Conservation (phyloP, 2,329 filamentous ascomycete genomes). For the Ophiostoma sp. region DNA sequence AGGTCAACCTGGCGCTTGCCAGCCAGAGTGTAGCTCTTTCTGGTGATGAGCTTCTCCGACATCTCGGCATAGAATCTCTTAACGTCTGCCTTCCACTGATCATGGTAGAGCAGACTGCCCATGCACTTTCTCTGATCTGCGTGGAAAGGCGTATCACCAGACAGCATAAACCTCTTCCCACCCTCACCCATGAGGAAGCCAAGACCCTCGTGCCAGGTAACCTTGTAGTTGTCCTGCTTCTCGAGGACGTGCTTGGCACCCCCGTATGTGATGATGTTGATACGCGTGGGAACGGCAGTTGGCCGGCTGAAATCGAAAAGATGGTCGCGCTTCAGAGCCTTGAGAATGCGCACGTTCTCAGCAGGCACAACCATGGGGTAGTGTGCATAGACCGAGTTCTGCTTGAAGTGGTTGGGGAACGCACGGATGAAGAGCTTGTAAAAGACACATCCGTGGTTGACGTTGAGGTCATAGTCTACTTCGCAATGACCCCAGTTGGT, state of each 20-base stretch:
- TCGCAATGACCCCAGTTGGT: constrained; percentile 83
- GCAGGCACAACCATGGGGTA: constrained; percentile 66
- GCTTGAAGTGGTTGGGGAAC: constrained; percentile 73
- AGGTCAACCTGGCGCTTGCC: constrained; percentile 64
- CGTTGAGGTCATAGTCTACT: constrained; percentile 61
- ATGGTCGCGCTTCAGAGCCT: constrained; percentile 58
- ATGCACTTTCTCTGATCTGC: constrained; percentile 49
- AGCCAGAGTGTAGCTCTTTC: constrained; percentile 59
- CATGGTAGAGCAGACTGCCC: constrained; percentile 53
- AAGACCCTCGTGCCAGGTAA: constrained; percentile 59
- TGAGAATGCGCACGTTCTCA: constrained; percentile 67
- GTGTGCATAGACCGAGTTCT: constrained; percentile 75
- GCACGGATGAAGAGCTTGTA: constrained; percentile 77
- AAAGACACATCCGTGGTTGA: constrained; percentile 78
- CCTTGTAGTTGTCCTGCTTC: constrained; percentile 56
- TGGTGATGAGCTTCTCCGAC: constrained; percentile 54
- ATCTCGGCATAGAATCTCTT: constrained; percentile 62
- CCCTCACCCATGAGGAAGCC: constrained; percentile 55
- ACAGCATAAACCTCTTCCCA: constrained; percentile 52
- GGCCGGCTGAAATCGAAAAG: constrained; percentile 67
- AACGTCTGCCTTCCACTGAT: constrained; percentile 57
- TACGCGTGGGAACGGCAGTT: constrained; percentile 41
- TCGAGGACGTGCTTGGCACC: constrained; percentile 58
- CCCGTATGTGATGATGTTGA: constrained; percentile 56
- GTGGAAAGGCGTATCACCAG: constrained; percentile 46